Evolutionary conservation across 2,329 filamentous ascomycete genomes (phyloP), one percentile per base, ranked within the genome.

Genomic region (Neofusicoccum ribis): DNA sequence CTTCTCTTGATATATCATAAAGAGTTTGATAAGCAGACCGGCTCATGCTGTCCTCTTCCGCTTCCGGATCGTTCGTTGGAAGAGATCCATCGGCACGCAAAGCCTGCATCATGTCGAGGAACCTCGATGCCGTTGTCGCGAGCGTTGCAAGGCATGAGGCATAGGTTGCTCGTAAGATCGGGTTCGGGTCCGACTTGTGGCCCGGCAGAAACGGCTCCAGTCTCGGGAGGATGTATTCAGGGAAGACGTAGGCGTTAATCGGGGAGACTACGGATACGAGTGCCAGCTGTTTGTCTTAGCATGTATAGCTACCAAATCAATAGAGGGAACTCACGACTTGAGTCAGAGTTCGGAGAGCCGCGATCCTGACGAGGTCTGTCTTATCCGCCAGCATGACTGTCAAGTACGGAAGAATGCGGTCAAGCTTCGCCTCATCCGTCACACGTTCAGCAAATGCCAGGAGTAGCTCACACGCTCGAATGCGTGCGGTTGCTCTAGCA

Each of bases 371-470:
- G 70, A 91, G 84, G 68, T 97, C 92, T 1, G 90, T 88, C 69
- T 89, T 88, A 73, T 99, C 95, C 66, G 88, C 89, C 12, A 99
- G 82, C 34, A 98, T 79, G 5, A 88, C 86, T 79, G 97, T 91
- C 41, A 98, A 81, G 74, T 97, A 97, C 1, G 95, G 95, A 58
- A 99, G 81, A 27, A 98, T 91, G 58, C 95, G 88, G 76, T 99
- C 96, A 56, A 99, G 82, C 76, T 97, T 98, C 3, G 93, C 93
- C 78, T 99, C 95, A 74, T 99, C 96, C 0, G 94, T 96, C 27
- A 98, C 79, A 66, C 91, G 86, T 78, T 98, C 93, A 0, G 93
- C 89, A 76, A 99, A 97, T 2, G 94, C 94, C 58, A 99, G 81
- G 54, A 99, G 84, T 46, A 99, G 84, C 75, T 99, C 95, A 73